Conservation (phyloP, 2,329 filamentous ascomycete genomes). For the Claviceps lovelessii region DNA sequence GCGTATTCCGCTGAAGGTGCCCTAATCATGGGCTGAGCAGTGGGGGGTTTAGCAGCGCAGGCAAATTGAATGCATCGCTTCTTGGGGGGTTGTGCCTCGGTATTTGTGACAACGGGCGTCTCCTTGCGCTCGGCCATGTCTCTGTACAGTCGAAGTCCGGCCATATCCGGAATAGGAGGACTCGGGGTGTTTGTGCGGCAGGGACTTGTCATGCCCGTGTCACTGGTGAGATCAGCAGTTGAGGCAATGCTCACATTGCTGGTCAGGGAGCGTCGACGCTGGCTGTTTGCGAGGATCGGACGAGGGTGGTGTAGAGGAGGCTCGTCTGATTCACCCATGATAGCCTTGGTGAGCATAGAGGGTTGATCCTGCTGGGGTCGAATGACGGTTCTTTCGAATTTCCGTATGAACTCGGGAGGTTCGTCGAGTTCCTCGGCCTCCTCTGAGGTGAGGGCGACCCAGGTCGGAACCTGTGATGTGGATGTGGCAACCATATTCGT, state of each 20-base stretch:
- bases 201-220: conserved; percentile 79
- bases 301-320: conserved; percentile 27
- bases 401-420: conserved; percentile 51
- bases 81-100: conserved; percentile 37
- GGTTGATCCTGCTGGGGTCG: conserved; percentile 44
- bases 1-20: conserved; percentile 22
- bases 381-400: conserved; percentile 34
- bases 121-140: conserved; percentile 15
- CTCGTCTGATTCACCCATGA: conserved; percentile 53
- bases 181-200: conserved; percentile 80
- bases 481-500: conserved; percentile 15
- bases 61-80: conserved; percentile 91
- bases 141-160: conserved; percentile 27
- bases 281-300: conserved; percentile 21
- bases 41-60: conserved; percentile 50
- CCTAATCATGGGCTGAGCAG: conserved; percentile 20
- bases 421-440: conserved; percentile 75
- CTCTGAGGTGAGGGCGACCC: conserved; percentile 29
- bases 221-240: conserved; percentile 86
- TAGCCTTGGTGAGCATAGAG: conserved; percentile 76
- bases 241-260: conserved; percentile 72
- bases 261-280: conserved; percentile 50
- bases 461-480: conserved; percentile 16
- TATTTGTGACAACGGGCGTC: conserved; percentile 12
- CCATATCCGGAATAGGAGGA: conserved; percentile 56